A percentile compares a stretch with the other conserved stretches of the same genome.
Conservation (phyloP, 306 rosid species). For the Neltuma alba region DNA sequence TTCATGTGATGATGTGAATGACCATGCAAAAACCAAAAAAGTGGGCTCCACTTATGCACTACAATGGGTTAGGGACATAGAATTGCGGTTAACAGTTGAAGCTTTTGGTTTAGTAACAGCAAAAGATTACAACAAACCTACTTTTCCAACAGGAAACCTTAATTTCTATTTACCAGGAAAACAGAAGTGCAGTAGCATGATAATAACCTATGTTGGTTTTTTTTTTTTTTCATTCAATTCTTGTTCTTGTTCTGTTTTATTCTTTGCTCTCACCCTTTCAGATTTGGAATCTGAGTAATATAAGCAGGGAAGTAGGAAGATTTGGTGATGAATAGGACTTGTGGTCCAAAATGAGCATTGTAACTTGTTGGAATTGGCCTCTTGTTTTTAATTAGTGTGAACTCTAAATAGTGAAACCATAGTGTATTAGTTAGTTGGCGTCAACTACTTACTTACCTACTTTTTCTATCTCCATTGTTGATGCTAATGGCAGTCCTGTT, state of each 20-base stretch:
- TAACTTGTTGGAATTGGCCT: slow-evolving; percentile 26
- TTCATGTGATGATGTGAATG: background rate
- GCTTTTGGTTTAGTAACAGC: background rate
- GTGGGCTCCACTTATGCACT: background rate
- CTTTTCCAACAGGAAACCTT: background rate
- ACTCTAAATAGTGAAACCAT: slow-evolving; percentile 4
- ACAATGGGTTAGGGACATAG: background rate
- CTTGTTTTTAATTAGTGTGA: background rate
- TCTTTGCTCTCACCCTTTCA: slow-evolving; percentile 15
- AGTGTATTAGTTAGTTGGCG: slow-evolving; percentile 15
- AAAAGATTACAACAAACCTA: background rate
- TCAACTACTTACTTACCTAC: slow-evolving; percentile 30
- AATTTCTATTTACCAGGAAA: background rate
- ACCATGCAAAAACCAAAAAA: background rate
- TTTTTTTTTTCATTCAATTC: background rate
- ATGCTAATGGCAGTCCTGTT: slow-evolving; percentile 3
- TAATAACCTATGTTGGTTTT: background rate
- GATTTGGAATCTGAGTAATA: slow-evolving; percentile 3
- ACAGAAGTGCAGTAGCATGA: background rate
- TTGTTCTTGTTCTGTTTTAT: background rate
- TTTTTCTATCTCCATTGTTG: slow-evolving; percentile 29
- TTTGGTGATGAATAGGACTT: slow-evolving; percentile 17
- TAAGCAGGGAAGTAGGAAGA: slow-evolving; percentile 21
- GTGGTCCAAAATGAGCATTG: slow-evolving; percentile 36
- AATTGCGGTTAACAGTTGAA: background rate